These are phyloP conservation scores for Musa acuminata DNA, from an alignment of 176 grass and related monocot species.

Conservation along the genomic window DNA sequence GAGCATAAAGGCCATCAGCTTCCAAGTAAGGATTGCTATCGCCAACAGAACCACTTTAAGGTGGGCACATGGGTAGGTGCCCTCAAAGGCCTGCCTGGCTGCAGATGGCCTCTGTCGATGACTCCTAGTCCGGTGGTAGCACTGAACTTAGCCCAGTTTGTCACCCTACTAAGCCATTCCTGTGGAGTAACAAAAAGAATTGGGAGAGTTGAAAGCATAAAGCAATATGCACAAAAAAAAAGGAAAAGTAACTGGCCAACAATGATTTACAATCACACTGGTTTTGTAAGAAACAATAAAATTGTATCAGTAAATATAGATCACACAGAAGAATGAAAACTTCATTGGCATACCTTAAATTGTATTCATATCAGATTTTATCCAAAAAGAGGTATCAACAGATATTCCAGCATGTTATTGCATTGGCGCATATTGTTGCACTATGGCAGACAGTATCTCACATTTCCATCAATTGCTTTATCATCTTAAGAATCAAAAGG, in stretches of 20 bases:
- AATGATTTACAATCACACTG: neutral
- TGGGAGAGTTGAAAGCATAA: neutral
- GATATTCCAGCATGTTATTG: slow-evolving; percentile 96
- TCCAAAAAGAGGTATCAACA: slow-evolving; percentile 90
- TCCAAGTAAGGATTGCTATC: slow-evolving; percentile 94
- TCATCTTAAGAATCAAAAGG: slow-evolving; percentile 95
- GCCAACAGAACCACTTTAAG: slow-evolving; percentile 84
- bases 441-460: slow-evolving; percentile 98
- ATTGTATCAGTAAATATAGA: neutral
- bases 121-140: slow-evolving; percentile 91
- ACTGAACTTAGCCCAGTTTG: slow-evolving; percentile 98
- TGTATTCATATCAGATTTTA: slow-evolving; percentile 63
- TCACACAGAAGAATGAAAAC: neutral
- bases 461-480: slow-evolving; percentile 99
- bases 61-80: slow-evolving; percentile 54
- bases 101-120: slow-evolving; percentile 94
- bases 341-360: slow-evolving; percentile 1
- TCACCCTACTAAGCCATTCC: slow-evolving; percentile 97
- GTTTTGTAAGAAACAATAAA: neutral
- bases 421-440: slow-evolving; percentile 92
- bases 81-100: slow-evolving; percentile 90
- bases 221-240: slow-evolving; percentile 1
- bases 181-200: slow-evolving; percentile 6
- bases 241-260: neutral
- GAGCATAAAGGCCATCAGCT: slow-evolving; percentile 89